These are phyloP conservation scores for Stemphylium vesicarium DNA, from an alignment of 2,329 filamentous ascomycete genomes.

Conservation along the genomic window DNA sequence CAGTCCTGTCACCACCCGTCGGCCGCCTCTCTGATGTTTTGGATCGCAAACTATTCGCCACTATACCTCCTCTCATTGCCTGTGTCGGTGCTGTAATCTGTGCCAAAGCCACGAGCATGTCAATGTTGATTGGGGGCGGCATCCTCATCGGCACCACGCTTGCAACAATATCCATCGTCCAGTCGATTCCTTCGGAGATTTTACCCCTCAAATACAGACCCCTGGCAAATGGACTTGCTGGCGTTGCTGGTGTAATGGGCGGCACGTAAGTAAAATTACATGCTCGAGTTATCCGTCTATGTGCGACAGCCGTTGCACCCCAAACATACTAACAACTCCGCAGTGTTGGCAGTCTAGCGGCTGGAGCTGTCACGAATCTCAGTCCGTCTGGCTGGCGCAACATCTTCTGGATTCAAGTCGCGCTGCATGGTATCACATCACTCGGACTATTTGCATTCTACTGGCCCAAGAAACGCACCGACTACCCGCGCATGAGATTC, in stretches of 20 bases:
- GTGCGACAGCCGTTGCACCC: no score
- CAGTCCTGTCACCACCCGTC: constrained; percentile 62
- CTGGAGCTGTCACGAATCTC: constrained; percentile 60
- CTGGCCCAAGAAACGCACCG: constrained; percentile 40
- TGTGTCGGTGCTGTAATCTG: constrained; percentile 62
- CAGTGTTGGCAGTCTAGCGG: constrained; percentile 58
- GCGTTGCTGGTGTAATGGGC: constrained; percentile 59
- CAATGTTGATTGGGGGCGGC: constrained; percentile 63
- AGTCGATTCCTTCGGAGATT: constrained; percentile 64
- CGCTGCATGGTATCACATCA: constrained; percentile 57
- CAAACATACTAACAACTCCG: not conserved
- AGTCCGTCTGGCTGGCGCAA: constrained; percentile 59
- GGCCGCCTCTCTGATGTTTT: constrained; percentile 64
- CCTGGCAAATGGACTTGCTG: constrained; percentile 61
- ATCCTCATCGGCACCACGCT: constrained; percentile 63
- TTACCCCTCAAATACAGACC: constrained; percentile 64
- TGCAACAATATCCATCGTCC: constrained; percentile 61
- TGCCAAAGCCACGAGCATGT: constrained; percentile 62
- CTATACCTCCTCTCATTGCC: constrained; percentile 60
- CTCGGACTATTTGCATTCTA: constrained; percentile 54
- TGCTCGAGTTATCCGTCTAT: no score
- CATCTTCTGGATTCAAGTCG: constrained; percentile 67
- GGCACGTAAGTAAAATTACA: constrained; percentile 54
- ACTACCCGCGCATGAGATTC: constrained; percentile 33
- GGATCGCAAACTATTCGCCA: constrained; percentile 61